Evolutionary conservation across 129 eudicot genomes (phyloP), one percentile per base, ranked within the genome.

Genomic region (Oenanthe sinensis): DNA sequence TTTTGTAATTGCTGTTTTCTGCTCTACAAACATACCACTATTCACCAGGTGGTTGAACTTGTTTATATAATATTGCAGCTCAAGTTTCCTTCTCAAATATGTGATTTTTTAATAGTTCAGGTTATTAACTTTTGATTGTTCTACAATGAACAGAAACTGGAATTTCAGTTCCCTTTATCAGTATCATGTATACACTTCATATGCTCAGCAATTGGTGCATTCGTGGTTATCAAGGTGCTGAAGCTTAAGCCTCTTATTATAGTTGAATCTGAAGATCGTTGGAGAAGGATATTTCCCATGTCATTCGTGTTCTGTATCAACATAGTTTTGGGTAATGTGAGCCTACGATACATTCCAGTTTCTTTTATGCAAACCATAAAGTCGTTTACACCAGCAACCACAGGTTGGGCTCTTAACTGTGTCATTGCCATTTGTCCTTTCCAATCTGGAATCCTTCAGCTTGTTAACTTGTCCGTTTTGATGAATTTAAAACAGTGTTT

Each of bases 341-440:
- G 98, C 89, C 82, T 94, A 75, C 98, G 98, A 13, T 94, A 90
- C 85, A 94, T 94, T 77, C 98, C 98, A 20, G 96, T 94, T 76
- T 94, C 98, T 49, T 94, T 94, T 78, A 94, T 94, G 97, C 98
- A 94, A 85, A 94, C 98, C 19, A 91, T 94, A 87, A 94, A 94
- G 88, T 94, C 98, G 2, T 94, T 94, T 79, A 94, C 98, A 63
- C 98, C 97, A 4, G 98, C 98, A 77, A 94, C 98, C 82, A 94
- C 98, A 90, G 97, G 97, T 94, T 79, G 75, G 87, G 60, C 78
- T 45, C 42, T 36, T 43, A 77, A 8, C 42, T n/a, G 3, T 65
- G 49, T 6, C 17, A 28, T 71, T 50, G 43, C 28, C 75, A 50
- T 77, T 40, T 42, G 2, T 37, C 37, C 22, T 28, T 44, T 33